Base-by-base conservation (phyloP, 192 early-diverging fungal genomes). In the Cladochytrium replicatum region DNA sequence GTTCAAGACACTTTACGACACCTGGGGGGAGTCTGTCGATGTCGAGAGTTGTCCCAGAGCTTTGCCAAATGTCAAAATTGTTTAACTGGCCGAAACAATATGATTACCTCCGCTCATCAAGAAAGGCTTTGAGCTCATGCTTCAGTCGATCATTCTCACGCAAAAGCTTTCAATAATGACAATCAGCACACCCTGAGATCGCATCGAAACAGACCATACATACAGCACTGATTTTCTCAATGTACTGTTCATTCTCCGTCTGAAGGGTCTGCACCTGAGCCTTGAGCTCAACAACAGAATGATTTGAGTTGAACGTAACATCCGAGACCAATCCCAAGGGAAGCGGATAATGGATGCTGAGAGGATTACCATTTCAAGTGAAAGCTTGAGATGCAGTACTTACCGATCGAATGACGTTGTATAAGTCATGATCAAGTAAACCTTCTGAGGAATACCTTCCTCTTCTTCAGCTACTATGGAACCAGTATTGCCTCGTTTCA, bases 311-410 rank as follows among this genome's bases (percentile, higher is more conserved):
- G 25, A 29, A n/a, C 24, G 31, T 3, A 23, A n/a, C 50, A 46
- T 11, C 42, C 19, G 52, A 9, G 6, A n/a, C 19, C 26, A 41
- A 39, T 24, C 46, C 47, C 31, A 76, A 46, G 9, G 74, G 74
- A 17, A 77, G 40, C 6, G 74, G 74, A 55, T 77, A 77, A 40
- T 77, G 74, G 5, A 77, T 68, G 13, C 72, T 74, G 38, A 30
- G 17, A 37, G 34, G 3, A 31, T 15, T 26, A 8, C 8, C 39
- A 15, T 39, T 6, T 6, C 27, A 46, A 37, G 5, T 19, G 29
- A 26, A 2, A 28, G 43, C 23, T 17, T n/a, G 9, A 3, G 25
- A 44, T 31, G 4, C n/a, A 17, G 1, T 22, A n/a, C 39, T 28
- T 32, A 74, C 66, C 71, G 46, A 51, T 77, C 71, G 41, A 73